Evolutionary conservation across 495 filamentous ascomycete species (phyloP).

Genomic region (Podospora appendiculata): DNA sequence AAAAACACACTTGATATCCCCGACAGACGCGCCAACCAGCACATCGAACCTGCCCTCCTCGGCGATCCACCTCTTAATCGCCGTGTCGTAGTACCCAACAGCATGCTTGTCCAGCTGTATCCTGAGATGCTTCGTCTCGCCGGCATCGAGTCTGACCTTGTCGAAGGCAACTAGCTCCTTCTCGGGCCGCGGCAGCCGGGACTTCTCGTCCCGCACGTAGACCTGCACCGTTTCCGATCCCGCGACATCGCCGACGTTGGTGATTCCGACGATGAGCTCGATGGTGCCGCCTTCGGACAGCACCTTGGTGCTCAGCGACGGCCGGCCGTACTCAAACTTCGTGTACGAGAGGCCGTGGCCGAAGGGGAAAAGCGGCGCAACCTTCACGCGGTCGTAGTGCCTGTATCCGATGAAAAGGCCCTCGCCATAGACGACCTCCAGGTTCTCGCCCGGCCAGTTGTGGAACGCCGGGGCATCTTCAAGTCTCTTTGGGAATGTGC

Average conservation of each 20-base stretch:
- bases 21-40: conserved; percentile 49
- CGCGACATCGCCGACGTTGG: conserved; percentile 55
- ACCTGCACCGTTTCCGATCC: conserved; percentile 77
- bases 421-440: conserved; percentile 73
- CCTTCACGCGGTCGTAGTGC: conserved; percentile 66
- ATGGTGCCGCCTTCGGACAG: conserved; percentile 42
- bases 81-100: conserved; percentile 75
- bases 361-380: conserved; percentile 66
- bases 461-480: conserved; percentile 77
- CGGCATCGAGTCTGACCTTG: conserved; percentile 63
- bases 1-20: conserved; percentile 34
- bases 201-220: conserved; percentile 55
- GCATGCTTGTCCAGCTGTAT: conserved; percentile 66
- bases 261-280: conserved; percentile 55
- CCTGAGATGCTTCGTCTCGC: conserved; percentile 60
- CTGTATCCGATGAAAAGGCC: conserved; percentile 79
- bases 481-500: conserved; percentile 62
- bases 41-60: conserved; percentile 70
- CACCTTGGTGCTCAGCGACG: conserved; percentile 41
- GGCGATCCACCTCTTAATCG: conserved; percentile 61
- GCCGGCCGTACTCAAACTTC: conserved; percentile 59
- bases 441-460: conserved; percentile 78
- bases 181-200: conserved; percentile 55
- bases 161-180: conserved; percentile 76
- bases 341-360: conserved; percentile 82